Conservation (phyloP, 495 filamentous ascomycete genomes). For the Clohesyomyces aquaticus region DNA sequence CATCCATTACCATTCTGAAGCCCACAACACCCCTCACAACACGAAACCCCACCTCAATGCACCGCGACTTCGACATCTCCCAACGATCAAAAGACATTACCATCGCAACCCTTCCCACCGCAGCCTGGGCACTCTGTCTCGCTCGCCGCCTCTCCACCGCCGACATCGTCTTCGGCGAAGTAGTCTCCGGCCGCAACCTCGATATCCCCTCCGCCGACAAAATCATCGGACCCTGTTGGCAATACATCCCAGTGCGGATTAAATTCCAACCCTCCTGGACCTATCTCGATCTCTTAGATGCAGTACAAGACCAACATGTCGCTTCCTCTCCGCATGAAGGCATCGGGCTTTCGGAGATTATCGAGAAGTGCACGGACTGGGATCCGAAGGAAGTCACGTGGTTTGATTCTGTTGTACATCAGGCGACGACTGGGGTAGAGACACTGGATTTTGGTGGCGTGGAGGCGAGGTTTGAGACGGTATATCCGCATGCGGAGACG, state of each 20-base stretch:
- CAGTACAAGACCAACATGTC: conserved; percentile 35
- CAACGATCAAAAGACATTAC: conserved; percentile 56
- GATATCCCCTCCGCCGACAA: conserved; percentile 22
- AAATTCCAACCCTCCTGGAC: conserved; percentile 35
- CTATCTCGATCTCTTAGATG: conserved; percentile 27
- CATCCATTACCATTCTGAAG: conserved; percentile 54
- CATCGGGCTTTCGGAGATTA: conserved; percentile 62
- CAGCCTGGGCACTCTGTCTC: conserved; percentile 65
- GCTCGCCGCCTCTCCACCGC: conserved; percentile 52
- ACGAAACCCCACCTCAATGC: conserved; percentile 47
- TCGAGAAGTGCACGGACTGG: conserved; percentile 63
- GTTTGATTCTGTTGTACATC: conserved; percentile 41
- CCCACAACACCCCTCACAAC: conserved; percentile 33
- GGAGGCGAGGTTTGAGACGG: conserved; percentile 27
- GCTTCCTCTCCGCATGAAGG: conserved; percentile 23
- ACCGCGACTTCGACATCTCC: conserved; percentile 52
- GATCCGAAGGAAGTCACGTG: conserved; percentile 40
- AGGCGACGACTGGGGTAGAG: conserved; percentile 34
- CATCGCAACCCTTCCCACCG: conserved; percentile 59
- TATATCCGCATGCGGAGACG: conserved; percentile 40
- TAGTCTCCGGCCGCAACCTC: conserved; percentile 56
- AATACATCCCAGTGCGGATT: conserved; percentile 36
- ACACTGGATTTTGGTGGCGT: conserved; percentile 31
- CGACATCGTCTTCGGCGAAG: conserved; percentile 66
- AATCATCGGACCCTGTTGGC: conserved; percentile 35